Evolutionary conservation across 2,329 filamentous ascomycete species (phyloP).

Genomic region (Trichoderma sp.): DNA sequence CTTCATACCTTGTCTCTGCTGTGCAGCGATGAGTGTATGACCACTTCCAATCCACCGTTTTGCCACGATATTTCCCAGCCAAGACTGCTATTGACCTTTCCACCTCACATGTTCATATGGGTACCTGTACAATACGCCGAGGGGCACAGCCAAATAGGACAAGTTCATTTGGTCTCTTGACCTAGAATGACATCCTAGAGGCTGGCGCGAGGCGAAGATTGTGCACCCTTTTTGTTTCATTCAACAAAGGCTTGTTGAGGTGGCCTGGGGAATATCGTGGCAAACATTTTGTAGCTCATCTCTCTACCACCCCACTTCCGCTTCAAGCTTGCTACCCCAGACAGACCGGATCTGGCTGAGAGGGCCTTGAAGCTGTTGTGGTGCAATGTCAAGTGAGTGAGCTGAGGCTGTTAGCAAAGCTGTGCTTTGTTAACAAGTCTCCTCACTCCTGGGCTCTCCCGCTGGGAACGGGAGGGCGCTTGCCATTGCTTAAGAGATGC

Average conservation of each 20-base stretch:
- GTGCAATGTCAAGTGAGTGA: conserved; percentile 23
- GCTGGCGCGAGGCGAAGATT: neutral
- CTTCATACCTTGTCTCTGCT: conserved; percentile 30
- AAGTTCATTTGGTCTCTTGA: neutral
- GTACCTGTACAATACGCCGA: neutral
- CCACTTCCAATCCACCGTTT: conserved; percentile 16
- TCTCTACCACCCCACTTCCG: conserved; percentile 23
- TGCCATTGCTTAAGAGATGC: conserved; percentile 31
- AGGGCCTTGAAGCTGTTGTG: conserved; percentile 20
- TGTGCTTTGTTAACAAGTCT: conserved; percentile 25
- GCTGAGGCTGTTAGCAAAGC: conserved; percentile 16
- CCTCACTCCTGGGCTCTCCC: conserved; percentile 23
- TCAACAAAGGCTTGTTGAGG: neutral
- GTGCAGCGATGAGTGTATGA: conserved; percentile 29
- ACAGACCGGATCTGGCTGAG: conserved; percentile 13
- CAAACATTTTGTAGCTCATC: conserved; percentile 26
- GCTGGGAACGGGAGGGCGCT: conserved; percentile 22
- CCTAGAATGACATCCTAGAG: neutral
- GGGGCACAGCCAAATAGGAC: neutral
- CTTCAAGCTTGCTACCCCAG: neutral
- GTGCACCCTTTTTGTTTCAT: neutral
- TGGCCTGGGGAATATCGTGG: neutral
- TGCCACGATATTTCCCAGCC: conserved; percentile 3
- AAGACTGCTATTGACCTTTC: neutral
- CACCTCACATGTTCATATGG: neutral